Evolutionary conservation across 768 basidiomycete species (phyloP).

Genomic region (Macrolepiota dolichaula): DNA sequence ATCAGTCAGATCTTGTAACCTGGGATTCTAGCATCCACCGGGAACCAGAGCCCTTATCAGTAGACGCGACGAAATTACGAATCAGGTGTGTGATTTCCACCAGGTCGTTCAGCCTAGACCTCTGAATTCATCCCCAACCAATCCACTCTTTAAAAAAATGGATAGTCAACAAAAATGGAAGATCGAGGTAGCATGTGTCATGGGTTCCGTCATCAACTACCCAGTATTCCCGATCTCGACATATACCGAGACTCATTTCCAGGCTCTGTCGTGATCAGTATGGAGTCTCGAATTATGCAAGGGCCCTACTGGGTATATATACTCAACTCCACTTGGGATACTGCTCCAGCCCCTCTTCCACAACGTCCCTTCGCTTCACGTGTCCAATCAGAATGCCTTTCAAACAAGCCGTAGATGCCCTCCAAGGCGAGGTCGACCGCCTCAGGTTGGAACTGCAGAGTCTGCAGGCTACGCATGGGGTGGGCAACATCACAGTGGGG

Average conservation of each 20-base stretch:
- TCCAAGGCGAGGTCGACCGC: slow-evolving; percentile 29
- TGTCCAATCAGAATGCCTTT: slow-evolving; percentile 15
- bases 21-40: too few species aligned
- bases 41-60: too few species aligned
- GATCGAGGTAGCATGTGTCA: slow-evolving; percentile 4
- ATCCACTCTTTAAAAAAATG: background rate
- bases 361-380: background rate
- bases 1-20: too few species aligned
- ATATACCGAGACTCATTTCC: slow-evolving; percentile 15
- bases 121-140: background rate
- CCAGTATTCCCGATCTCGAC: slow-evolving; percentile 1
- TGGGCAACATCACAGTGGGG: slow-evolving; percentile 46
- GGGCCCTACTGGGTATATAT: slow-evolving; percentile 11
- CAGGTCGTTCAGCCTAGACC: too few species aligned
- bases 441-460: slow-evolving; percentile 44
- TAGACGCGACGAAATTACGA: too few species aligned
- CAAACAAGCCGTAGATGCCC: slow-evolving; percentile 16
- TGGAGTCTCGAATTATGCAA: background rate
- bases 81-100: too few species aligned
- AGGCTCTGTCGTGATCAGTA: background rate
- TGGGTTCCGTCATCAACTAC: slow-evolving; percentile 12
- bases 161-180: background rate
- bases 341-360: slow-evolving; percentile 5
- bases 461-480: slow-evolving; percentile 33
- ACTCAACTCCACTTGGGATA: slow-evolving; percentile 1